Percentiles rank a stretch among this genome's conserved stretches.
Evolutionary conservation across 495 filamentous ascomycete genomes (phyloP).

Genomic region (Melanomma pulvis-pyrius): DNA sequence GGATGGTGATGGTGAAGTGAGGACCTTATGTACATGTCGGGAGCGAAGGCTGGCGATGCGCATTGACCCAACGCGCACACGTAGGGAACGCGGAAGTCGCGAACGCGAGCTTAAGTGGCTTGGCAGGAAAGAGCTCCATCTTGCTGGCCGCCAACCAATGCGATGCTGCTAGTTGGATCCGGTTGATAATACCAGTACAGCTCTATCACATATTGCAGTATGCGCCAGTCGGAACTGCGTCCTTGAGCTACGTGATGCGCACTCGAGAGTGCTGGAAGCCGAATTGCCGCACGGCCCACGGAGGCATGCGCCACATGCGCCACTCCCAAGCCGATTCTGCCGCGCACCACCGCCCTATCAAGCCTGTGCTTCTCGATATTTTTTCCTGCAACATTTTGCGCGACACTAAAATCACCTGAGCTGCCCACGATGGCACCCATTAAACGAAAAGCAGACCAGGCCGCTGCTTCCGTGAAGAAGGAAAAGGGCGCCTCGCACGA

Average conservation of each 20-base stretch:
- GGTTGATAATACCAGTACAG: no score
- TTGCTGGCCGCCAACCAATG: neutral
- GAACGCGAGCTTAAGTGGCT: neutral
- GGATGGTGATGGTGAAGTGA: neutral
- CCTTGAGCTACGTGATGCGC: no score
- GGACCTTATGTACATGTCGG: neutral
- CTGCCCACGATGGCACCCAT: constrained; percentile 24
- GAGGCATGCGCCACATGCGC: no score
- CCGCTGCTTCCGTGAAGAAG: constrained; percentile 2
- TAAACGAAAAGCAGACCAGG: constrained; percentile 34
- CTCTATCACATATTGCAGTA: no score
- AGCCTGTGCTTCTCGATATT: neutral
- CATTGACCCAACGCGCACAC: neutral
- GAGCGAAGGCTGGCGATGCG: neutral
- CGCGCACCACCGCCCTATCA: neutral
- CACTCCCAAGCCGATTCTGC: neutral
- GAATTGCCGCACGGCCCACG: neutral
- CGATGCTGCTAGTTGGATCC: no score
- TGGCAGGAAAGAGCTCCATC: neutral
- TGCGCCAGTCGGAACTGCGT: no score
- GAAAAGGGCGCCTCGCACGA: constrained; percentile 9
- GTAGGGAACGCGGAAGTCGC: neutral
- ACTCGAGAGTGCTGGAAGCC: no score
- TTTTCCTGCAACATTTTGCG: neutral
- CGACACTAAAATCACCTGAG: neutral